A percentile compares a stretch with the other conserved stretches of the same genome.
phyloP scores from a whole-genome alignment of 202 grass and related monocot species.

The Musa balbisiana region DNA sequence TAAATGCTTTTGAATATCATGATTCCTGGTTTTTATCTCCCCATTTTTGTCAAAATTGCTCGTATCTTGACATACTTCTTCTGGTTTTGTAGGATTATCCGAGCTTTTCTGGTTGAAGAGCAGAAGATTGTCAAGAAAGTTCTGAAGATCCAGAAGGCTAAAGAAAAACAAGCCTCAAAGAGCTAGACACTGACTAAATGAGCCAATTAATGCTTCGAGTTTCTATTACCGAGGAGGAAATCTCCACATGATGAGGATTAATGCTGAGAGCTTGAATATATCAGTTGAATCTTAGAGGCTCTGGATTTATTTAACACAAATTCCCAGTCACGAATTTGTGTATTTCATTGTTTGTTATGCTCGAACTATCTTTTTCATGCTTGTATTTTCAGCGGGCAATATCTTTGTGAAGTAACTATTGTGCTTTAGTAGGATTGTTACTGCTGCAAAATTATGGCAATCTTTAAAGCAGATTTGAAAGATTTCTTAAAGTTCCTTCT shows the following conservation, averaged over 20 bases:
- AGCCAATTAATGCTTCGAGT: background rate
- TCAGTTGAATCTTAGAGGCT: background rate
- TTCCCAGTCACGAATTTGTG: background rate
- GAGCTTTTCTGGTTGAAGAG: conserved; percentile 2
- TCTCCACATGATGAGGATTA: background rate
- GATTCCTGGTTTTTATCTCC: too few species aligned
- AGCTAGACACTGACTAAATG: background rate
- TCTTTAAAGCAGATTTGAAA: too few species aligned
- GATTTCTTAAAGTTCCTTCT: too few species aligned
- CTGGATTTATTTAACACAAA: background rate
- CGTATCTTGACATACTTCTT: background rate
- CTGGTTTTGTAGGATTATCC: background rate
- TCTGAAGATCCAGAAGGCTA: conserved; percentile 5
- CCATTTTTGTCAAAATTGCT: background rate
- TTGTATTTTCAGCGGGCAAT: too few species aligned
- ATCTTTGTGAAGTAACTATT: too few species aligned
- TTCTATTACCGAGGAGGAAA: background rate
- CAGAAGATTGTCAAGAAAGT: conserved; percentile 1
- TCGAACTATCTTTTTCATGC: background rate
- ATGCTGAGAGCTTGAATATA: background rate
- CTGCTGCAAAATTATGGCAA: too few species aligned
- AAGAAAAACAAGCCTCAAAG: background rate
- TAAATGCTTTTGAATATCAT: background rate
- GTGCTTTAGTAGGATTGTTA: too few species aligned
- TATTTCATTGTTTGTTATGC: background rate